A percentile compares a stretch with the other conserved stretches of the same genome.
Evolutionary conservation across 306 rosid genomes (phyloP).

Genomic region (Echinosophora koreensis): DNA sequence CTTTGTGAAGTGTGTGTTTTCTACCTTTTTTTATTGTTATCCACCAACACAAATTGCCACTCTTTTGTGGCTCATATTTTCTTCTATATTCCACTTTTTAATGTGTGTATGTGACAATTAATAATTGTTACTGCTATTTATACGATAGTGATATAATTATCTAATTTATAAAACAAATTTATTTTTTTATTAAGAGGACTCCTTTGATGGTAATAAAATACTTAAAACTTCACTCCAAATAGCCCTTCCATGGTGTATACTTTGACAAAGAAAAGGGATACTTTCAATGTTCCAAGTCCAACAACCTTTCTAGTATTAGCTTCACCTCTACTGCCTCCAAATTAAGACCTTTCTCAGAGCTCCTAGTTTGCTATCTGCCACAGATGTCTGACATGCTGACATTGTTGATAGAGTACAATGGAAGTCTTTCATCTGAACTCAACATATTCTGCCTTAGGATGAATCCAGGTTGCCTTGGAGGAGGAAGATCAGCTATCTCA

Average conservation of each 20-base stretch:
- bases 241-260: not conserved
- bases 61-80: no score
- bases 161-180: no score
- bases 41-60: no score
- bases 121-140: no score
- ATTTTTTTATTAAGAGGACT: no score
- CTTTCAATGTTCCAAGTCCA: not conserved
- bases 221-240: not conserved
- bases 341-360: not conserved
- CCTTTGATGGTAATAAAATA: no score
- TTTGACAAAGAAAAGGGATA: not conserved
- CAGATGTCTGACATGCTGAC: not conserved
- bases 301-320: not conserved
- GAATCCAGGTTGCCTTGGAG: constrained; percentile 47
- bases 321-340: not conserved
- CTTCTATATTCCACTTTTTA: no score
- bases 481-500: constrained; percentile 42
- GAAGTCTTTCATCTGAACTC: not conserved
- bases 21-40: no score
- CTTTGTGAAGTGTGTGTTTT: no score
- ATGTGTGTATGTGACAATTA: no score
- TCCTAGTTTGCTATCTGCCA: constrained; percentile 22
- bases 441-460: not conserved
- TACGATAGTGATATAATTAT: no score
- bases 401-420: not conserved